Conservation (phyloP, 2,329 filamentous ascomycete genomes). For the Gaeumannomyces sp. region DNA sequence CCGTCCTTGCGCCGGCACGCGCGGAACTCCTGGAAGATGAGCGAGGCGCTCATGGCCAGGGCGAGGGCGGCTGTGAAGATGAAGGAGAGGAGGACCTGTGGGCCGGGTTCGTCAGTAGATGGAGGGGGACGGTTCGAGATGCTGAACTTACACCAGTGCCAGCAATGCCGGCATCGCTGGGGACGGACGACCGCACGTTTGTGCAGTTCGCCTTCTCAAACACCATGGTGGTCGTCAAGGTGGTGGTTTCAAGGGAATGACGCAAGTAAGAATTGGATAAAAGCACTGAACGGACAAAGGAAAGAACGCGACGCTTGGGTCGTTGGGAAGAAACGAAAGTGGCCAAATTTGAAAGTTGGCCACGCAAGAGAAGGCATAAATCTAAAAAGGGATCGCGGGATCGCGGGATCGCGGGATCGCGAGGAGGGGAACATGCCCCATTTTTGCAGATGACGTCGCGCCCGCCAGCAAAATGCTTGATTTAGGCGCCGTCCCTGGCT, state of each 20-base stretch:
- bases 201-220: slow-evolving; percentile 31
- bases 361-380: not conserved
- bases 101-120: no score
- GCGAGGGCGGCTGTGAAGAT: slow-evolving; percentile 57
- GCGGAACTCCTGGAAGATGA: slow-evolving; percentile 48
- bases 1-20: slow-evolving; percentile 14
- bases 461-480: not conserved
- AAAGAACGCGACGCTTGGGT: not conserved
- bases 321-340: not conserved
- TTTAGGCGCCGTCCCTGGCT: not conserved
- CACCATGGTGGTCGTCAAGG: slow-evolving; percentile 9
- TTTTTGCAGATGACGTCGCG: not conserved
- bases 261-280: no score
- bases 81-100: slow-evolving; percentile 56
- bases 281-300: not conserved
- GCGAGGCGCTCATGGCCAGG: slow-evolving; percentile 46
- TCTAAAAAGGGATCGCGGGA: not conserved
- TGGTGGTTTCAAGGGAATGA: not conserved
- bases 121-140: not conserved
- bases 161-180: slow-evolving; percentile 52
- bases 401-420: no score
- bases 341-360: not conserved
- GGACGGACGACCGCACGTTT: slow-evolving; percentile 33
- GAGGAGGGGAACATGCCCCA: no score
- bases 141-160: slow-evolving; percentile 43